Conservation (phyloP, 257 asterid species). For the Ilex aquifolium region DNA sequence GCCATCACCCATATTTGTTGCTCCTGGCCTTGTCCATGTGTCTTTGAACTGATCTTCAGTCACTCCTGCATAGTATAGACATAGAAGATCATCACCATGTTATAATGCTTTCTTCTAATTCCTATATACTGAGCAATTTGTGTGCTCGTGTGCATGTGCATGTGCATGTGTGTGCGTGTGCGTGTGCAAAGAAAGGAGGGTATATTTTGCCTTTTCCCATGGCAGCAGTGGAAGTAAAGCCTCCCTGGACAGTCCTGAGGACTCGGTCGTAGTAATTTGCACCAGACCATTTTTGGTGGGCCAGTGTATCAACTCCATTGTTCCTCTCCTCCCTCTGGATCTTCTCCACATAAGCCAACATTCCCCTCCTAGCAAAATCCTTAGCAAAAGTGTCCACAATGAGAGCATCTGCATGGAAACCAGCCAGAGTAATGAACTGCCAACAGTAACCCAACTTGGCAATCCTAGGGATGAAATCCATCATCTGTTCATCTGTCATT, state of each 20-base stretch:
- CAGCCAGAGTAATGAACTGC: slow-evolving; percentile 98
- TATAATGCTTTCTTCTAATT: too few relatives aligned
- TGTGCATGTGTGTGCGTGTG: too few relatives aligned
- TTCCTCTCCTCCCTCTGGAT: slow-evolving; percentile 89
- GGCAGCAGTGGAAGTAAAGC: slow-evolving; percentile 93
- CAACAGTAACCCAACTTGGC: slow-evolving; percentile 79
- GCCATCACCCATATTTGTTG: slow-evolving; percentile 44
- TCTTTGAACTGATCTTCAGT: slow-evolving; percentile 90
- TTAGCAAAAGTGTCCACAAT: slow-evolving; percentile 75
- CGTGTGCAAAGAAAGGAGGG: background rate
- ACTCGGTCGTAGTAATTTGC: slow-evolving; percentile 93
- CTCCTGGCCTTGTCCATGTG: slow-evolving; percentile 82
- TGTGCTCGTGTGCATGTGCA: too few relatives aligned
- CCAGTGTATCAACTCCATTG: slow-evolving; percentile 92
- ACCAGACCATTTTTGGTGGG: slow-evolving; percentile 99
- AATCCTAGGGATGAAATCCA: slow-evolving; percentile 78
- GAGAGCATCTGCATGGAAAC: slow-evolving; percentile 87
- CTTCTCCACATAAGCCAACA: slow-evolving; percentile 90
- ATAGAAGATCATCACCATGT: background rate
- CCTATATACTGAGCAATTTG: too few relatives aligned
- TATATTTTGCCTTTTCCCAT: slow-evolving; percentile 76
- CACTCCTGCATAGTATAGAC: slow-evolving; percentile 45
- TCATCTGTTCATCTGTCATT: slow-evolving; percentile 77
- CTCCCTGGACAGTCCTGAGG: slow-evolving; percentile 93
- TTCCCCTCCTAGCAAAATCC: slow-evolving; percentile 74